A percentile compares a stretch with the other conserved stretches of the same genome.
Conservation (phyloP, 495 filamentous ascomycete species). For the Pyrenula aspistea region DNA sequence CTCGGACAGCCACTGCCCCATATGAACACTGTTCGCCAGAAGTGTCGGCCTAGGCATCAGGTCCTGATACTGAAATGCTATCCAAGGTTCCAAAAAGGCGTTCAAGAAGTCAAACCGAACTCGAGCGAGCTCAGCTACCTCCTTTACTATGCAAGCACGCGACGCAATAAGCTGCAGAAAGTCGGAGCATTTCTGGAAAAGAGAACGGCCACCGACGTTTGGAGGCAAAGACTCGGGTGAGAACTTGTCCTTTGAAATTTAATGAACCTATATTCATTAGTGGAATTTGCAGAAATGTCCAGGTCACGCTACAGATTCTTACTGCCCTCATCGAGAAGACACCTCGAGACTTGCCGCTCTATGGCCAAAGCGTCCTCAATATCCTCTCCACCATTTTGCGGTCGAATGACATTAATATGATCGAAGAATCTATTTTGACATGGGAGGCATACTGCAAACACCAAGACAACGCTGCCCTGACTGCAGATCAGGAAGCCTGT, state of each 20-base stretch:
- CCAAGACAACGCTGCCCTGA: slow-evolving; percentile 64
- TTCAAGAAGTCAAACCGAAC: slow-evolving; percentile 82
- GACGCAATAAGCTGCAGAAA: slow-evolving; percentile 86
- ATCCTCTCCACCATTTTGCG: slow-evolving; percentile 66
- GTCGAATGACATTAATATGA: slow-evolving; percentile 74
- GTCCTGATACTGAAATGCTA: slow-evolving; percentile 89
- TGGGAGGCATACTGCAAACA: slow-evolving; percentile 75
- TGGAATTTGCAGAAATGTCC: slow-evolving; percentile 55
- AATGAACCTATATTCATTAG: background rate
- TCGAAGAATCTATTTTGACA: slow-evolving; percentile 73
- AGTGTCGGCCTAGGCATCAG: slow-evolving; percentile 80
- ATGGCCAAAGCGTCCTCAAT: slow-evolving; percentile 65
- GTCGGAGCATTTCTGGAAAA: slow-evolving; percentile 85
- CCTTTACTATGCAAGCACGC: slow-evolving; percentile 87
- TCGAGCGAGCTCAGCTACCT: slow-evolving; percentile 90
- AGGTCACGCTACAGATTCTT: slow-evolving; percentile 83
- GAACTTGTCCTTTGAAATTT: slow-evolving; percentile 14
- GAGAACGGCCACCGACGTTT: slow-evolving; percentile 79
- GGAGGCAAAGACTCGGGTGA: slow-evolving; percentile 67
- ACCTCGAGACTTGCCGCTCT: slow-evolving; percentile 79
- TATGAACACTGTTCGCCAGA: slow-evolving; percentile 52
- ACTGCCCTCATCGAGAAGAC: slow-evolving; percentile 83
- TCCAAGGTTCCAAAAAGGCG: slow-evolving; percentile 76
- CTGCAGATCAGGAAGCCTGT: slow-evolving; percentile 71
- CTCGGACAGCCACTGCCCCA: slow-evolving; percentile 2